Conservation (phyloP, 768 basidiomycete species). For the Sistotremastrum suecicum region DNA sequence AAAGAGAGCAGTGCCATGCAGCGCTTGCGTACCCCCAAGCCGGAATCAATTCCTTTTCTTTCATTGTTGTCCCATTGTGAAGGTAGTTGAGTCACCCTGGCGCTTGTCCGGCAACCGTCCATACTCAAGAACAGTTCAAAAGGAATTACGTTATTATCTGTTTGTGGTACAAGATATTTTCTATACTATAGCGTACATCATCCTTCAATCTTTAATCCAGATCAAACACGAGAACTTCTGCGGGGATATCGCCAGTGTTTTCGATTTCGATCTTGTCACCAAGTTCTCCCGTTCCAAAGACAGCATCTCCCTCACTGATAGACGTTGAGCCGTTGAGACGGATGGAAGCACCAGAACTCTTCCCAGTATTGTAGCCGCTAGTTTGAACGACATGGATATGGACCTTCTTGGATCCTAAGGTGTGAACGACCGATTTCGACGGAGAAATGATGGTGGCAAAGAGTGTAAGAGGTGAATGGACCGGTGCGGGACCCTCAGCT, state of each 20-base stretch:
- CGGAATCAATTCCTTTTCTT: too few species aligned
- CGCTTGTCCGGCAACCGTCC: too few species aligned
- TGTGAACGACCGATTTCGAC: conserved; percentile 37
- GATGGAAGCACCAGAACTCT: conserved; percentile 43
- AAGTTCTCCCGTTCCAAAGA: conserved; percentile 46
- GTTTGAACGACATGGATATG: conserved; percentile 83
- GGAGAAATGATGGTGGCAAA: conserved; percentile 63
- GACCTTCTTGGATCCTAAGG: conserved; percentile 40
- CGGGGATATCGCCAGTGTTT: conserved; percentile 50
- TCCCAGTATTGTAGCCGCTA: conserved; percentile 57
- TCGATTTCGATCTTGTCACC: conserved; percentile 25
- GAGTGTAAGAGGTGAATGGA: conserved; percentile 51
- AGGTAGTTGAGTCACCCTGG: too few species aligned
- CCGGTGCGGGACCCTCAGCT: conserved; percentile 67
- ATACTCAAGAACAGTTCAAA: too few species aligned
- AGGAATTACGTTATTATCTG: too few species aligned
- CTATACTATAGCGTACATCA: conserved; percentile 10
- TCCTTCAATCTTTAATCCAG: conserved; percentile 34
- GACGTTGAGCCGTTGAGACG: conserved; percentile 35
- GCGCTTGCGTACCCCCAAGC: too few species aligned
- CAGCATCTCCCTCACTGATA: conserved; percentile 78
- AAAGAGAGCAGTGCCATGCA: too few species aligned
- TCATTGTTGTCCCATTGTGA: too few species aligned
- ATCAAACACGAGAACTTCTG: conserved; percentile 75
- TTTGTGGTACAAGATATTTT: too few species aligned